Conservation (phyloP, 371 early-diverging fungal genomes). For the Coelomomyces lativittatus region DNA sequence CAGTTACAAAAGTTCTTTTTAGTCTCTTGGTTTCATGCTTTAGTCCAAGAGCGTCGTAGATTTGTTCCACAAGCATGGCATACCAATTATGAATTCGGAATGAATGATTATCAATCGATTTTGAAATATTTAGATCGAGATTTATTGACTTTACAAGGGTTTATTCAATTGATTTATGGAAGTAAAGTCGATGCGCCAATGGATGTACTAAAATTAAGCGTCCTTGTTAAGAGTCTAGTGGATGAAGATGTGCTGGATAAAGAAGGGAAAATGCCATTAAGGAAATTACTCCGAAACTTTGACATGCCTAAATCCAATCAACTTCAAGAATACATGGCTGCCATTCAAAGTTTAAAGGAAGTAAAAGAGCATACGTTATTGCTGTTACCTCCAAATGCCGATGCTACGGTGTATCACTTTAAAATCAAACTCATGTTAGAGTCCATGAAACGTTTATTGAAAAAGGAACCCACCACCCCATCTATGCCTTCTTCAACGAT, state of each 20-base stretch:
- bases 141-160: slow-evolving; percentile 11
- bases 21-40: slow-evolving; percentile 36
- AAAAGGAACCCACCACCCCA: no score
- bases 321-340: not conserved
- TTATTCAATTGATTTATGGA: slow-evolving; percentile 30
- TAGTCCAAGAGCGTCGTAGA: slow-evolving; percentile 28
- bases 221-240: not conserved
- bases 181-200: slow-evolving; percentile 16
- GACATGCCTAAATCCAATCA: not conserved
- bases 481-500: no score
- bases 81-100: slow-evolving; percentile 37
- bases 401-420: not conserved
- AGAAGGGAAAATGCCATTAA: not conserved
- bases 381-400: not conserved
- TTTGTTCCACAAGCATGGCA: slow-evolving; percentile 43
- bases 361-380: not conserved
- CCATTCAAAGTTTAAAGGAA: not conserved
- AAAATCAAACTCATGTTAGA: no score
- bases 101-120: slow-evolving; percentile 22
- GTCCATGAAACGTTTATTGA: no score
- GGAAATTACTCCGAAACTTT: not conserved
- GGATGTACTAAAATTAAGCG: not conserved
- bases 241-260: not conserved
- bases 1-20: slow-evolving; percentile 27
- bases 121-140: slow-evolving; percentile 2